These are phyloP conservation scores for Candida dendrica DNA, from an alignment of 805 yeast genomes.

Conservation along the genomic window DNA sequence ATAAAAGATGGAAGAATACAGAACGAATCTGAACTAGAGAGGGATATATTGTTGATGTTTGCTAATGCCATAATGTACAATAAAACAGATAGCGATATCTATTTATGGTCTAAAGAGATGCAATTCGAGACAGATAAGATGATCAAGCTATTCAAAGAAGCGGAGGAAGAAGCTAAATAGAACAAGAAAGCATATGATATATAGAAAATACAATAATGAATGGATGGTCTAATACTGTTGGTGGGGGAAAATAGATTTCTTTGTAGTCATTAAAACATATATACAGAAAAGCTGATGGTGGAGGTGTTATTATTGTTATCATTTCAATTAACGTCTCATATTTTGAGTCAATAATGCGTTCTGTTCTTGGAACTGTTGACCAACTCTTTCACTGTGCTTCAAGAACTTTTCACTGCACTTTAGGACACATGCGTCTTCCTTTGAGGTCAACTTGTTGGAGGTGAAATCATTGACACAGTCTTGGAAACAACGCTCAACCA, in stretches of 20 bases:
- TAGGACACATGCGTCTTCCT: conserved; percentile 80
- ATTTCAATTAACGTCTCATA: conserved; percentile 29
- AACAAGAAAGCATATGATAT: background rate
- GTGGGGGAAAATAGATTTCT: background rate
- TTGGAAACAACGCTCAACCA: conserved; percentile 93
- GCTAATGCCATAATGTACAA: conserved; percentile 84
- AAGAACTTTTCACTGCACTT: conserved; percentile 96
- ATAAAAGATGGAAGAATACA: conserved; percentile 54
- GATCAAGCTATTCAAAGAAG: conserved; percentile 53
- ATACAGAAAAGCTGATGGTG: background rate
- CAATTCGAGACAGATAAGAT: conserved; percentile 54
- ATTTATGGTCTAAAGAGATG: conserved; percentile 61
- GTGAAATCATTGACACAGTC: conserved; percentile 99
- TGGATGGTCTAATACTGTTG: too few species aligned
- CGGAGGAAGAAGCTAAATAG: conserved; percentile 21
- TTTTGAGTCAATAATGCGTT: conserved; percentile 75
- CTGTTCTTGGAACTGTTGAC: conserved; percentile 98
- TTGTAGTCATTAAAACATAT: background rate
- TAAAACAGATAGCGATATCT: conserved; percentile 54
- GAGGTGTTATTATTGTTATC: background rate
- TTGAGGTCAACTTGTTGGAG: conserved; percentile 74
- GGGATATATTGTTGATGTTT: conserved; percentile 69
- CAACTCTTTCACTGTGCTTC: conserved; percentile 97
- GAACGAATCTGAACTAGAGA: conserved; percentile 44
- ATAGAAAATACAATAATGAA: background rate